Evolutionary conservation across 306 rosid genomes (phyloP).

Genomic region (Leucaena leucocephala): DNA sequence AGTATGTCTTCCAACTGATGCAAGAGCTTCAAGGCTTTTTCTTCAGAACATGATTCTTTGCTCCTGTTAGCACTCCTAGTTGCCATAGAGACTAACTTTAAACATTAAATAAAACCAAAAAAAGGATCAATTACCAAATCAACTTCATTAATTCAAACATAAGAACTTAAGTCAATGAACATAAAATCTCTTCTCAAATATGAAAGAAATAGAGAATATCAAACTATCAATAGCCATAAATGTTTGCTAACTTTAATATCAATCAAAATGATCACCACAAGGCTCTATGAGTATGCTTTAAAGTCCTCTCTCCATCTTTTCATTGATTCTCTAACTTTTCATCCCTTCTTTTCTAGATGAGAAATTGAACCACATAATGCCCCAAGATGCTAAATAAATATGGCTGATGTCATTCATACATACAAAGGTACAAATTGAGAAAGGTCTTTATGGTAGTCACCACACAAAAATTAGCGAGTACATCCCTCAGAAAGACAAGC

Average conservation of each 20-base stretch:
- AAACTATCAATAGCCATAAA: background rate
- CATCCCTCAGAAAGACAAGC: background rate
- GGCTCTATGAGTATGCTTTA: background rate
- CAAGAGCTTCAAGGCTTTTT: slow-evolving; percentile 48
- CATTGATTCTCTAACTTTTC: background rate
- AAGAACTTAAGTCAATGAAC: background rate
- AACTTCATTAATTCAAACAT: background rate
- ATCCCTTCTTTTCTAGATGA: background rate
- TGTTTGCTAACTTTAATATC: background rate
- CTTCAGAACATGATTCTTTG: slow-evolving; percentile 39
- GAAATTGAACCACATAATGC: background rate
- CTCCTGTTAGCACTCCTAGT: slow-evolving; percentile 38
- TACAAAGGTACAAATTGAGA: background rate
- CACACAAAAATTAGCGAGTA: background rate
- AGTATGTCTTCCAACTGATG: slow-evolving; percentile 64
- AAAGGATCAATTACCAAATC: background rate
- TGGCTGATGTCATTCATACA: background rate
- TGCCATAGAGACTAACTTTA: slow-evolving; percentile 9
- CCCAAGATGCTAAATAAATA: background rate
- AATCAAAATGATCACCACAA: background rate
- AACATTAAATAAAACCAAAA: background rate
- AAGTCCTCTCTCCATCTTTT: background rate
- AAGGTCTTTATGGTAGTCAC: background rate
- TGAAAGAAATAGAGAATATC: background rate
- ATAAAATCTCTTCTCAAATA: background rate